Base-by-base conservation (phyloP, 495 filamentous ascomycete genomes). In the Aspergillus sclerotiicarbonarius region DNA sequence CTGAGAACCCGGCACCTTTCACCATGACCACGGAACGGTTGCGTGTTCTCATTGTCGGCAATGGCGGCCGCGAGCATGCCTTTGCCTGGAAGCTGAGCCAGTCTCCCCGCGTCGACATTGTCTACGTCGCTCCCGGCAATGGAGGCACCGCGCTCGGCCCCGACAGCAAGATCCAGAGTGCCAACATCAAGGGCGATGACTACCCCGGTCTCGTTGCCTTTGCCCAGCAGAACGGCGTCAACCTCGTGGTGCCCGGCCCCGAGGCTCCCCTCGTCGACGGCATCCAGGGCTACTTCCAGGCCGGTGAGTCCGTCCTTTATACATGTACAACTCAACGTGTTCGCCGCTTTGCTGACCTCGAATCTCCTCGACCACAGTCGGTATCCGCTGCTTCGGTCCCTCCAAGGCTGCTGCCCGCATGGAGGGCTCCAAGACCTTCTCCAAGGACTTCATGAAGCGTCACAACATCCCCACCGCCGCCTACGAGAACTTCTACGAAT, bases 361-460 rank as follows among this genome's bases (percentile, higher is more conserved):
- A 41, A 15, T 41, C 13, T 41, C 2, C 13, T 41, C n/a, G 5
- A 12, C 1, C n/a, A 59, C 74, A 80, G 88, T 84, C 46, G 85
- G 85, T 16, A 91, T 97, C 62, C 80, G 84, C 65, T 88, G 85
- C 74, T 98, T 96, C 64, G 94, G 94, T 13, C 94, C 94, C 3
- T 88, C 87, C 48, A 86, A 90, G 77, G 83, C 81, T 37, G 95
- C 94, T 39, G 93, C 95, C 30, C 82, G 82, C 53, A 89, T 98
- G 87, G 94, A 98, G 72, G 94, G 94, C 53, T 92, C 88, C 70
- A 98, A 98, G 79, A 88, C 92, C 13, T 98, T 95, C 75, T 89
- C 91, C 31, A 98, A 98, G 73, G 93, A 98, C 73, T 98, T 98
- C 71, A 98, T 98, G 95, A 84, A 89, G 71, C 84, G 85, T 59